These are phyloP conservation scores for Meyerozyma guilliermondii DNA, from an alignment of 1,139 yeast species.

Conservation along the genomic window DNA sequence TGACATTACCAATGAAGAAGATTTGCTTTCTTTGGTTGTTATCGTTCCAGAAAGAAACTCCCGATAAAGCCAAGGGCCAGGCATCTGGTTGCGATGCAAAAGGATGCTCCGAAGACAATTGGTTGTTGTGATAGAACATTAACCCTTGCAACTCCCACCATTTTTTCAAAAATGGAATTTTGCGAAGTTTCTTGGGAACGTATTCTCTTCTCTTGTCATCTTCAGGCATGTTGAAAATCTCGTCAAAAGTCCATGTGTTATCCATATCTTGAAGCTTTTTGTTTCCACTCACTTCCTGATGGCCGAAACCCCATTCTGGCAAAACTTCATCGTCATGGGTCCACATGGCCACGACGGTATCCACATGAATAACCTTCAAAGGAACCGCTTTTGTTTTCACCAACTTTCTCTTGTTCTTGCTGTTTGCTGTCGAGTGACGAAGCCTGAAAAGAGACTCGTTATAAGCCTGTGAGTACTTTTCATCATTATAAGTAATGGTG, in stretches of 20 bases:
- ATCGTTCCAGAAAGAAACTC: conserved; percentile 96
- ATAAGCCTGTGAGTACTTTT: conserved; percentile 30
- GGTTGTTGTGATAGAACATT: conserved; percentile 92
- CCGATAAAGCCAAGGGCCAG: conserved; percentile 92
- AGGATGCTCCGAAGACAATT: conserved; percentile 84
- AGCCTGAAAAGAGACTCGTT: conserved; percentile 79
- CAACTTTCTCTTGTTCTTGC: conserved; percentile 41
- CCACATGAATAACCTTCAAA: conserved; percentile 71
- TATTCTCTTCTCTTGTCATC: conserved; percentile 57
- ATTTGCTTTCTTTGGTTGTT: conserved; percentile 63
- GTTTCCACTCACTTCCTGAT: conserved; percentile 93
- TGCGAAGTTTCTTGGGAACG: conserved; percentile 52
- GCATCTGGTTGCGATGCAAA: conserved; percentile 89
- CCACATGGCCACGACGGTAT: conserved; percentile 93
- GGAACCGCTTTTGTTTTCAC: conserved; percentile 68
- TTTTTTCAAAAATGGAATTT: conserved; percentile 71
- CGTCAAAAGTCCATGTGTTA: conserved; percentile 74
- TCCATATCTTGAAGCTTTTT: conserved; percentile 66
- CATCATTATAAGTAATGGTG: conserved; percentile 63
- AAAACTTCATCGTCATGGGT: conserved; percentile 75
- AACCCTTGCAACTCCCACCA: conserved; percentile 84
- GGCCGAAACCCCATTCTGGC: conserved; percentile 85
- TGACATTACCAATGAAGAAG: conserved; percentile 80
- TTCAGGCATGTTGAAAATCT: conserved; percentile 53
- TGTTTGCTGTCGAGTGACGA: conserved; percentile 43